Conservation (phyloP, 306 rosid species). For the Erythrophleum fordii region DNA sequence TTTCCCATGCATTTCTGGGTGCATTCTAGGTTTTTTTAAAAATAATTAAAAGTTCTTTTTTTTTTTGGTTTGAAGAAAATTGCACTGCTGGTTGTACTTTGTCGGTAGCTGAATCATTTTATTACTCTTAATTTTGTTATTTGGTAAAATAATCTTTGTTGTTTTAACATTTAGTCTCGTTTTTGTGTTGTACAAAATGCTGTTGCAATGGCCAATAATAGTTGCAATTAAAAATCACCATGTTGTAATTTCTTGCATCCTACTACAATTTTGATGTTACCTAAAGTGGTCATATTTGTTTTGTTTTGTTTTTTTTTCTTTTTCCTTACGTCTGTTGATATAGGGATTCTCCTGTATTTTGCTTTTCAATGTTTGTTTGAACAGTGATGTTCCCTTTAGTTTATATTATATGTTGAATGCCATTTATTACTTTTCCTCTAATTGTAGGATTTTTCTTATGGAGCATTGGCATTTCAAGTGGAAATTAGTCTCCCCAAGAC, state of each 20-base stretch:
- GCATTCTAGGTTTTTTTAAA: not conserved
- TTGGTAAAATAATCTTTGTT: not conserved
- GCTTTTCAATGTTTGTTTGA: not conserved
- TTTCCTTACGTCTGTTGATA: not conserved
- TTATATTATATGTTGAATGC: not conserved
- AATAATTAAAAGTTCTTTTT: not conserved
- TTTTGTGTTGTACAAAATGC: not conserved
- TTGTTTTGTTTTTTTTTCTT: not conserved
- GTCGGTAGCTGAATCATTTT: not conserved
- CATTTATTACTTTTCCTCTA: not conserved
- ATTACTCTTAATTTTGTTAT: not conserved
- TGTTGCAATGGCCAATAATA: not conserved
- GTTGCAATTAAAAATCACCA: not conserved
- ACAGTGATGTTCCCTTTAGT: not conserved
- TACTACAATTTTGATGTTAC: not conserved
- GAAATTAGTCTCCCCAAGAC: conserved; percentile 14
- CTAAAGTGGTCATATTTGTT: not conserved
- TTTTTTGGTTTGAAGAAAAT: not conserved
- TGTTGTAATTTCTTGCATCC: not conserved
- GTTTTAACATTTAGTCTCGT: not conserved
- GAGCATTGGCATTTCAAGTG: conserved; percentile 1
- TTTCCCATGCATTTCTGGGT: not conserved
- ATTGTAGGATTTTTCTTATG: conserved; percentile 11
- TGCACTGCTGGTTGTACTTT: not conserved
- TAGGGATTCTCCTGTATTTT: not conserved